phyloP scores from a whole-genome alignment of 2,329 filamentous ascomycete genomes.

The Capronia coronata region DNA sequence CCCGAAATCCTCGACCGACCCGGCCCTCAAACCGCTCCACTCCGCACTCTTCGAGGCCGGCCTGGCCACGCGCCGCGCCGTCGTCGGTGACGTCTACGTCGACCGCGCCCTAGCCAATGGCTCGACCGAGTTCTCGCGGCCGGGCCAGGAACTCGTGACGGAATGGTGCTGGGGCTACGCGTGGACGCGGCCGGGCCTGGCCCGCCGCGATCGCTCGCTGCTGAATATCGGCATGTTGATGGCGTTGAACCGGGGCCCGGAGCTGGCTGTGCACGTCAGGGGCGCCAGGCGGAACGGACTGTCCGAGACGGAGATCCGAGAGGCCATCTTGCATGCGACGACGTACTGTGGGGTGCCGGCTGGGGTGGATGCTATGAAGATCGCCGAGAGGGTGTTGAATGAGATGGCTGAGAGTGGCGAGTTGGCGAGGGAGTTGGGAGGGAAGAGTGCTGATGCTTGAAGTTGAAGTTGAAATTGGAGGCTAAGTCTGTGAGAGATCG shows the following conservation, averaged over 20 bases:
- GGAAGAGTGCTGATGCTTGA: constrained; percentile 23
- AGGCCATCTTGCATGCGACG: constrained; percentile 28
- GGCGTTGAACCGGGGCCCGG: constrained; percentile 53
- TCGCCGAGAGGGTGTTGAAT: constrained; percentile 30
- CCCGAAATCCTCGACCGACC: constrained; percentile 20
- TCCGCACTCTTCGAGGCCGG: constrained; percentile 53
- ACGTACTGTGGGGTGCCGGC: constrained; percentile 43
- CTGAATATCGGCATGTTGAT: constrained; percentile 61
- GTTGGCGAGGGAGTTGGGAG: constrained; percentile 24
- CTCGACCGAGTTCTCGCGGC: constrained; percentile 26
- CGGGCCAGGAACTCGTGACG: constrained; percentile 40
- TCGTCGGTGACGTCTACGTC: constrained; percentile 57
- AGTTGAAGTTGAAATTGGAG: too few species aligned
- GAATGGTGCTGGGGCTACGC: constrained; percentile 56
- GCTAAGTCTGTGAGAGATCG: neutral
- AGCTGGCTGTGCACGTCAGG: constrained; percentile 55
- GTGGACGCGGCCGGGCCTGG: constrained; percentile 58
- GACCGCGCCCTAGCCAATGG: constrained; percentile 34
- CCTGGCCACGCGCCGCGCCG: constrained; percentile 53
- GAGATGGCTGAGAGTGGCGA: constrained; percentile 29
- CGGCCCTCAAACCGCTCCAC: constrained; percentile 17
- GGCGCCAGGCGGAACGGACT: constrained; percentile 59
- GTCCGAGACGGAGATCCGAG: constrained; percentile 56
- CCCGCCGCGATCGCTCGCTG: constrained; percentile 54
- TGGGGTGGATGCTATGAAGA: constrained; percentile 38